Conservation (phyloP, 345 rosid species). For the Salix udensis region DNA sequence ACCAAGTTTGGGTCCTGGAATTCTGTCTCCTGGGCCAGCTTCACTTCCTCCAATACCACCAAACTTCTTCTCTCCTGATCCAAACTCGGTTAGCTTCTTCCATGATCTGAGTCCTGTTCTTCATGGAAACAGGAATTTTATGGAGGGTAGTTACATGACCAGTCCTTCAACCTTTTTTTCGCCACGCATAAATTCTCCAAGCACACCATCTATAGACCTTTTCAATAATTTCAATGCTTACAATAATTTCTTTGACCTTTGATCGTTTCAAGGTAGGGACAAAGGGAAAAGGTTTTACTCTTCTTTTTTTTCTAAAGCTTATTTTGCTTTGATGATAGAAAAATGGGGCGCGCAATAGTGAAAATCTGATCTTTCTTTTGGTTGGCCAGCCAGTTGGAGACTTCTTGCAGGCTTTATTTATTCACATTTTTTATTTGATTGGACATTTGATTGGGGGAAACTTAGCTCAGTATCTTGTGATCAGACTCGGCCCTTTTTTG, state of each 20-base stretch:
- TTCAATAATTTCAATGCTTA: conserved; percentile 41
- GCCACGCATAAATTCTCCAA: conserved; percentile 39
- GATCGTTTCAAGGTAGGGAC: background rate
- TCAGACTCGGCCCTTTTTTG: background rate
- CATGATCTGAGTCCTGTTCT: conserved; percentile 55
- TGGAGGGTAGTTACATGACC: conserved; percentile 49
- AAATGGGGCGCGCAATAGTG: conserved; percentile 4
- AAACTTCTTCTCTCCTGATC: conserved; percentile 63
- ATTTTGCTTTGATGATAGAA: background rate
- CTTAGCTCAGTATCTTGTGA: background rate
- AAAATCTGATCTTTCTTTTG: conserved; percentile 17
- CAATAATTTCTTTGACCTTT: conserved; percentile 52
- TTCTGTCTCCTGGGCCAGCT: conserved; percentile 70
- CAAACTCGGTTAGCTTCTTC: conserved; percentile 43
- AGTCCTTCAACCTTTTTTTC: conserved; percentile 54
- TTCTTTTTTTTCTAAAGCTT: background rate
- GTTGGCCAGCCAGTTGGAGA: conserved; percentile 29
- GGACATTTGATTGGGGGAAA: conserved; percentile 16
- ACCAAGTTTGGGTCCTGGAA: conserved; percentile 48
- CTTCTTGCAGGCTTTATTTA: conserved; percentile 22
- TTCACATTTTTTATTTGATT: conserved; percentile 21
- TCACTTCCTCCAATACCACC: conserved; percentile 60
- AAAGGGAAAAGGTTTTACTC: background rate
- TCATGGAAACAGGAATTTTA: conserved; percentile 44
- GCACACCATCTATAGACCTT: conserved; percentile 46